phyloP scores from a whole-genome alignment of 2,329 filamentous ascomycete species.

The Diaporthe velutina region DNA sequence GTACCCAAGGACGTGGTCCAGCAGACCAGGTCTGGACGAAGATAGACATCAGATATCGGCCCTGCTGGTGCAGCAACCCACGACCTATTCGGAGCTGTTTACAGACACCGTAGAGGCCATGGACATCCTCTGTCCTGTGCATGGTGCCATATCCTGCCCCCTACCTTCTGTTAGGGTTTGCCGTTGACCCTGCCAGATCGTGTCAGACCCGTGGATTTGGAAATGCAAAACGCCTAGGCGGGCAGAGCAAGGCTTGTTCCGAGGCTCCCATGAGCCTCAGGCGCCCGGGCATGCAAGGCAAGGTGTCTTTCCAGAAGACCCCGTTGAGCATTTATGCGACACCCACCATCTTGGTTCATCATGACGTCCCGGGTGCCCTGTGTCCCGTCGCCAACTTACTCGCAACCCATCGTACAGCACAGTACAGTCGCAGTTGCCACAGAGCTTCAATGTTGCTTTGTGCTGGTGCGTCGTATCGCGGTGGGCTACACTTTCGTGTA shows the following conservation, averaged over 20 bases:
- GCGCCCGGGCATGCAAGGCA: neutral
- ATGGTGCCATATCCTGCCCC: neutral
- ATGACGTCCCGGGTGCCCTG: neutral
- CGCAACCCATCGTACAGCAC: neutral
- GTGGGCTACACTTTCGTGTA: neutral
- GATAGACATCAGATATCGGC: neutral
- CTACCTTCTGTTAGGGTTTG: neutral
- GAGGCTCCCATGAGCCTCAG: slow-evolving; percentile 4
- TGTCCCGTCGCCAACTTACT: neutral
- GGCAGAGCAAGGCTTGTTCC: slow-evolving; percentile 7
- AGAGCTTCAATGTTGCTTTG: slow-evolving; percentile 13
- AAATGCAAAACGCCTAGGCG: slow-evolving; percentile 15
- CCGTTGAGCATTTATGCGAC: slow-evolving; percentile 8
- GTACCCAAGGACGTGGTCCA: neutral
- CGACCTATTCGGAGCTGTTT: neutral
- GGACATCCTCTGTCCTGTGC: neutral
- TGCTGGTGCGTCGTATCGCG: neutral
- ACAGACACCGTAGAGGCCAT: neutral
- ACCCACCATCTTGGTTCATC: slow-evolving; percentile 6
- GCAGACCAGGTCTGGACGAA: neutral
- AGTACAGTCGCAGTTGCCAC: slow-evolving; percentile 1
- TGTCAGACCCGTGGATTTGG: slow-evolving; percentile 2
- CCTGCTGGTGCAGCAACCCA: neutral
- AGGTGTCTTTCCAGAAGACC: neutral
- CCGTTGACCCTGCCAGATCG: neutral